Evolutionary conservation across 148 eudicot genomes (phyloP).

Genomic region (Chenopodium suecicum): DNA sequence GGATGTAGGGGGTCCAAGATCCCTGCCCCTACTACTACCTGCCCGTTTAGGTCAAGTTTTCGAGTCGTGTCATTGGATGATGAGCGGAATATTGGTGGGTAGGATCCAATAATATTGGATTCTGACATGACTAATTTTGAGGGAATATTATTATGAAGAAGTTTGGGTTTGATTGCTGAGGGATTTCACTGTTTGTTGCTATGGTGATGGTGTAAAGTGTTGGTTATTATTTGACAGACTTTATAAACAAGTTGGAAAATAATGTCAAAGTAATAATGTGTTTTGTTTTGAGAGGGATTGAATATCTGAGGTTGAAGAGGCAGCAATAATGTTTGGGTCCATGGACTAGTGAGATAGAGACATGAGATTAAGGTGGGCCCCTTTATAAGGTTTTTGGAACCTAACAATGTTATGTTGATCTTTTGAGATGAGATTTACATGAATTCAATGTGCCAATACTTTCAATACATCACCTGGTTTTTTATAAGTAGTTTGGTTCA

Average conservation of each 20-base stretch:
- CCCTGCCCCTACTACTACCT: background rate
- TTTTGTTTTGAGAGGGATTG: background rate
- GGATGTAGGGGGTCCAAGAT: background rate
- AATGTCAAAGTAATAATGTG: background rate
- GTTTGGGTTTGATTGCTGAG: background rate
- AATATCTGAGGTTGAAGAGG: slow-evolving; percentile 2
- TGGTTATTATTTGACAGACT: background rate
- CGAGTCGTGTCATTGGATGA: background rate
- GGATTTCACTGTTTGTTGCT: background rate
- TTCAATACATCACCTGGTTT: background rate
- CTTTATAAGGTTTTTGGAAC: background rate
- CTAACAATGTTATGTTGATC: background rate
- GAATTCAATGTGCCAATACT: slow-evolving; percentile 4
- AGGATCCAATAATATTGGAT: slow-evolving; percentile 22
- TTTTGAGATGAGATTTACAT: slow-evolving; percentile 1
- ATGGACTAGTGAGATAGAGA: slow-evolving; percentile 4
- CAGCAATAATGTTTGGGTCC: slow-evolving; percentile 1
- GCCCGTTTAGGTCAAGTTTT: background rate
- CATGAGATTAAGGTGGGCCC: slow-evolving; percentile 9
- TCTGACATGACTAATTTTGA: slow-evolving; percentile 16
- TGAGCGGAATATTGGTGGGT: slow-evolving; percentile 41
- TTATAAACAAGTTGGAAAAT: background rate
- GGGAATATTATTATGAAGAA: background rate
- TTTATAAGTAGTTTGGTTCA: background rate
- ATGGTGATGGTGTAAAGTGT: background rate